These are phyloP conservation scores for Jaapia argillacea DNA, from an alignment of 768 basidiomycete species.

Conservation along the genomic window DNA sequence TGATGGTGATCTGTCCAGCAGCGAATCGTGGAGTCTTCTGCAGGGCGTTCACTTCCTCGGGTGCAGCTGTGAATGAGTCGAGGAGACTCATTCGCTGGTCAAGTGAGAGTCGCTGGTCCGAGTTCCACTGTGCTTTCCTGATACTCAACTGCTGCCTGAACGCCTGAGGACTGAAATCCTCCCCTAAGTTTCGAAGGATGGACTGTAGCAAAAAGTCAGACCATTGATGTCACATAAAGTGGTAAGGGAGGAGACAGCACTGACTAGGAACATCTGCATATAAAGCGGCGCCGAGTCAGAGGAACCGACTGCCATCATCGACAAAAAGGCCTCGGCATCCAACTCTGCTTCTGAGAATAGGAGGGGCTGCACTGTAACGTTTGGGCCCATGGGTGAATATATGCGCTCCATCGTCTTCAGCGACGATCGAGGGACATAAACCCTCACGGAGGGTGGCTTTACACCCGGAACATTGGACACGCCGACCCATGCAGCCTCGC, in stretches of 20 bases:
- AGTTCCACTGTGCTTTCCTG: constrained; percentile 43
- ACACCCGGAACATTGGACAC: constrained; percentile 20
- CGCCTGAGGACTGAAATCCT: constrained; percentile 38
- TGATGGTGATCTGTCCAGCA: constrained; percentile 50
- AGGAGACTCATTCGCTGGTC: constrained; percentile 57
- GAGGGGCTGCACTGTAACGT: constrained; percentile 41
- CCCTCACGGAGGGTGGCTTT: constrained; percentile 20
- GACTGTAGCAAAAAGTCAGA: constrained; percentile 24
- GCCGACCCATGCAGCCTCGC: constrained; percentile 53
- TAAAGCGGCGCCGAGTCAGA: constrained; percentile 48
- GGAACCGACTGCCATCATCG: constrained; percentile 59
- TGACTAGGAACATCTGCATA: constrained; percentile 48
- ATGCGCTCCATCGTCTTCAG: constrained; percentile 47
- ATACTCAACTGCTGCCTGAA: constrained; percentile 37
- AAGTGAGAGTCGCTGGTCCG: constrained; percentile 41
- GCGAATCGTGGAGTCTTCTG: constrained; percentile 29
- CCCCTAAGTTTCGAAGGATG: constrained; percentile 54
- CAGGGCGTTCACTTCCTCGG: constrained; percentile 5
- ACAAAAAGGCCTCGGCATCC: constrained; percentile 51
- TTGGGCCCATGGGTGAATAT: constrained; percentile 37
- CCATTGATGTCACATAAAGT: background rate
- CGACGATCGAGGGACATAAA: constrained; percentile 50
- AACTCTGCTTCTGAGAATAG: constrained; percentile 43
- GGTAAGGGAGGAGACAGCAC: constrained; percentile 7
- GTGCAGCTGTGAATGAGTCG: constrained; percentile 40